Base-by-base conservation (phyloP, 169 alveolate genomes). In the Plasmodium knowlesi region DNA sequence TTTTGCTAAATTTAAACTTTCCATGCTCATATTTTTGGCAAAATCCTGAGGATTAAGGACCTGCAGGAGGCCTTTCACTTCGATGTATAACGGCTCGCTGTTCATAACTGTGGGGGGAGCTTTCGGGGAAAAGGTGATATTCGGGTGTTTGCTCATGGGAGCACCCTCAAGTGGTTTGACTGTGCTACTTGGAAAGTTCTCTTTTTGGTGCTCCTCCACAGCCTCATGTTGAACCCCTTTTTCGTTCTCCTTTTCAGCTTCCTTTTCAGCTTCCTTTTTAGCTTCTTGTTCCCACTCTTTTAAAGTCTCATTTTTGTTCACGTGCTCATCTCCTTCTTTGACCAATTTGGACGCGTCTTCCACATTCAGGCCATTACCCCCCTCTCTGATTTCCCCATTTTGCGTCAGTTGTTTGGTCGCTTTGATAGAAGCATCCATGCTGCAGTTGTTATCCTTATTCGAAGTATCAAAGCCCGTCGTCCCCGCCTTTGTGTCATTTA, bases 51-150 rank as follows among this genome's bases (percentile, higher is more conserved):
- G 73, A 46, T 88, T 88, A 37, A 88, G 73, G 67, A 88, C 89
- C 53, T 88, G 89, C 50, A 88, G 81, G 78, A 88, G 94, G 39
- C 94, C 94, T 79, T 76, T 76, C 28, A 88, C 94, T 88, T 88
- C 94, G 72, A 88, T 88, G 72, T 57, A 88, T 78, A 88, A 54
- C 28, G 94, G 82, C 50, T 39, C 94, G 54, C 30, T 88, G 32
- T 32, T 54, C 8, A 9, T 39, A 57, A 22, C 1, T 12, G 67
- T 19, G 71, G 37, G 43, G 30, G 67, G 80, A 19, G 37, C 50
- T 78, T 88, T 88, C 41, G 80, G 80, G 53, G 84, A 50, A 32
- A 57, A 41, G 72, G 28, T 22, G 41, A 78, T 37, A 16, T 73
- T 67, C 37, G 57, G 25, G 8, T 30, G 39, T 72, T 73, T 37